Base-by-base conservation (phyloP, 495 filamentous ascomycete genomes). In the Trichocladium uniseriatum region DNA sequence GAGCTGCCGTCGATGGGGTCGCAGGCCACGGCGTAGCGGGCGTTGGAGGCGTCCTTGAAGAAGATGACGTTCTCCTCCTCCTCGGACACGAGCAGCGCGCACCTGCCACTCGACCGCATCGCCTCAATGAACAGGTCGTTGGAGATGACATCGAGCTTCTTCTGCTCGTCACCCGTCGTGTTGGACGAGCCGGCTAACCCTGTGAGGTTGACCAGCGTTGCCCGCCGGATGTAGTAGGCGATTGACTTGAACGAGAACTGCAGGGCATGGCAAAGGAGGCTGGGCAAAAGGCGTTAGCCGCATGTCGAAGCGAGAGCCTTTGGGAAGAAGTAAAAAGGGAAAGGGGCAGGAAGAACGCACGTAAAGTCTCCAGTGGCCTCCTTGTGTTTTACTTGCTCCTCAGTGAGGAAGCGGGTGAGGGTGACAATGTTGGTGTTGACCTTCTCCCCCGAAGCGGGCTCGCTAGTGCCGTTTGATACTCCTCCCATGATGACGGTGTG, bases 191-290 rank as follows among this genome's bases (percentile, higher is more conserved):
- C 92, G 31, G 92, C 92, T 20, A 98, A 82, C 38, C 92, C 92
- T 31, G 87, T 89, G 36, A 98, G 79, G 74, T 96, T 95, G 68
- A 96, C 94, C 41, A 98, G 74, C n/a, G 89, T 91, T 22, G 92
- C 90, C 65, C 92, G 82, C 59, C 92, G 89, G 71, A 98, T 98
- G 75, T 96, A 98, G 79, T 97, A 95, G 56, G 92, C 91, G 69
- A 98, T 98, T 46, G 85, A 90, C 75, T 98, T 98, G 82, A 98
- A 98, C 57, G 92, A 87, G 77, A 96, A 97, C 72, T 97, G 94
- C 28, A 98, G 83, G 50, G 94, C 89, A 65, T 98, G 92, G 77
- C 89, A 96, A 46, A 98, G 80, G 20, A 98, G 80, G 59, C 89
- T 94, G 58, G 50, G 5, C 2, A 18, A 11, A 41, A 14, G 11